Evolutionary conservation across 2,329 filamentous ascomycete species (phyloP), one percentile per base, ranked within the genome.

Genomic region (Colletotrichum tropicale): DNA sequence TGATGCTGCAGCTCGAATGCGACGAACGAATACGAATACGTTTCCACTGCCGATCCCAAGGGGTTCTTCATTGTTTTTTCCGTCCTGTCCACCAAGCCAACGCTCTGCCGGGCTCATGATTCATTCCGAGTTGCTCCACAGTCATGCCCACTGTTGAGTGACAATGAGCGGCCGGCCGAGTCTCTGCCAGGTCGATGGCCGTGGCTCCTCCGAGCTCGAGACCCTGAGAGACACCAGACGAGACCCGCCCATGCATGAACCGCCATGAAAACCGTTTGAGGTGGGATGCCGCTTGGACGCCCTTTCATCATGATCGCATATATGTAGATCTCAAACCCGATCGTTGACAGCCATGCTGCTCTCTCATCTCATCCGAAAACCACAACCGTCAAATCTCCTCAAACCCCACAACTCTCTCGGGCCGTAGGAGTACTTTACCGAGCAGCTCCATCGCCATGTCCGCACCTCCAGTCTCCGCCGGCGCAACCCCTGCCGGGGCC

Each of bases 1-100:
- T 28, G 13, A n/a, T 13, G 61, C 16, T 66, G 60, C 61, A 73
- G 10, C 30, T 13, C 24, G 52, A 8, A 55, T 16, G 32, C 61
- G 36, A 34, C 26, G 30, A 56, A 61, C 72, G 72, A 72, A 75
- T 67, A 71, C 68, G 61, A 72, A 72, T 56, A 75, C 61, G 68
- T 48, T 15, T 16, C 1, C 18, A 2, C 16, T 15, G 68, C 24
- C 61, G 61, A 52, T 62, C 55, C 1, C n/a, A 10, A 13, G 30
- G 24, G 6, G 32, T 1, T 12, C 5, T 30, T 38, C 16, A 5
- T 24, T 67, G 16, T 60, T 5, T 12, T 32, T 32, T 18, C 7
- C 18, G 16, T 24, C 0, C 15, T 52, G 43, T 52, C n/a, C 34
- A 64, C 13, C 58, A 12, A 43, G 34, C 7, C 26, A 56, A 38